Evolutionary conservation across 2,329 filamentous ascomycete species (phyloP).

Genomic region (Diaporthe sp.): DNA sequence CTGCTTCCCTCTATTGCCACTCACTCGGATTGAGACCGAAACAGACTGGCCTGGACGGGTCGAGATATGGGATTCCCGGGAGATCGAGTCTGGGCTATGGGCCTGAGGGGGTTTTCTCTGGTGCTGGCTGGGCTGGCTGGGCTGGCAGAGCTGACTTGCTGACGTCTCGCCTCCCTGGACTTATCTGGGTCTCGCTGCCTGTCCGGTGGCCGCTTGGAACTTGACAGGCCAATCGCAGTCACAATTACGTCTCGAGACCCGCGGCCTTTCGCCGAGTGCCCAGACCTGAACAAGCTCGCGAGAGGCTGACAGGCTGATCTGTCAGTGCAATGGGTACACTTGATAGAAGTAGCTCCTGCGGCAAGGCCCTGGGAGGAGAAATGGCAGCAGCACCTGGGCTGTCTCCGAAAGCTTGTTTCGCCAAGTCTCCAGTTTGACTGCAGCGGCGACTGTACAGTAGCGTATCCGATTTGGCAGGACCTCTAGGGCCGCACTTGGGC

Average conservation of each 20-base stretch:
- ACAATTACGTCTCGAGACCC: conserved; percentile 14
- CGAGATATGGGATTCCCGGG: not conserved
- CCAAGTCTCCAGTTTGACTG: conserved; percentile 27
- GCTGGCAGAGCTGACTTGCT: not conserved
- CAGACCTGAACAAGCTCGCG: not conserved
- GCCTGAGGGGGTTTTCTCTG: not conserved
- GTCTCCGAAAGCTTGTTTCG: conserved; percentile 27
- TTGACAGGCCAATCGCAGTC: not conserved
- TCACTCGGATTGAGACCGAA: conserved; percentile 26
- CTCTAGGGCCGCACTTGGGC: not conserved
- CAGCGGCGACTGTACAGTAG: no score
- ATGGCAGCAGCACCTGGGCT: not conserved
- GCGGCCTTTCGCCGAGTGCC: conserved; percentile 30
- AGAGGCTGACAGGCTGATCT: not conserved
- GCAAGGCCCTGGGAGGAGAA: not conserved
- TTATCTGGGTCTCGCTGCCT: conserved; percentile 28
- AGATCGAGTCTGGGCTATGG: conserved; percentile 20
- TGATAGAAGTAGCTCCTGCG: not conserved
- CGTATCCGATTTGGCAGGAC: not conserved
- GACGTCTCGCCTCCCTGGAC: conserved; percentile 16
- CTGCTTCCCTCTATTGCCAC: not conserved
- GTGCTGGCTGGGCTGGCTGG: not conserved
- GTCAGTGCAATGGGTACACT: no score
- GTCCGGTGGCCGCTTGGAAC: not conserved
- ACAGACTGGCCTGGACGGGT: not conserved